These are phyloP conservation scores for Alternaria ventricosa DNA, from an alignment of 2,329 filamentous ascomycete genomes.

Conservation along the genomic window DNA sequence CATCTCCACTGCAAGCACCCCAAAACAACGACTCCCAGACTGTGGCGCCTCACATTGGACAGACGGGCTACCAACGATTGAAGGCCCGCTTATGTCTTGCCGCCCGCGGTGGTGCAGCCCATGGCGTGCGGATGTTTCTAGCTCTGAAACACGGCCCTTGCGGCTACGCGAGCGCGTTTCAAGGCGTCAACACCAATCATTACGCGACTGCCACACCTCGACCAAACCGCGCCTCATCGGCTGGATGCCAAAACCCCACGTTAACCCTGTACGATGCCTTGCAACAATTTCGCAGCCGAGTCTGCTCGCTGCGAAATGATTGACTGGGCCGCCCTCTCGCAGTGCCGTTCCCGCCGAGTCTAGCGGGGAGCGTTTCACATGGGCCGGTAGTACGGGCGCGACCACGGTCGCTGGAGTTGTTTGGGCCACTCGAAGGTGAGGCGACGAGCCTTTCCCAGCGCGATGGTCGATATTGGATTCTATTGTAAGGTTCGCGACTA, in stretches of 20 bases:
- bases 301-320: slow-evolving; percentile 12
- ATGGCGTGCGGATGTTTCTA: slow-evolving; percentile 29
- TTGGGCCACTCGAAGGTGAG: slow-evolving; percentile 41
- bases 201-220: slow-evolving; percentile 35
- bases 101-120: slow-evolving; percentile 36
- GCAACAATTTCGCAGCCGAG: slow-evolving; percentile 9
- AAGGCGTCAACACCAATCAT: slow-evolving; percentile 43
- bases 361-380: slow-evolving; percentile 36
- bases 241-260: slow-evolving; percentile 23
- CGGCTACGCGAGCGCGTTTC: slow-evolving; percentile 31
- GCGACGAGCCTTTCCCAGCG: slow-evolving; percentile 33
- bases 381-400: slow-evolving; percentile 22
- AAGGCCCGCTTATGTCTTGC: slow-evolving; percentile 30
- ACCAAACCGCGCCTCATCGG: slow-evolving; percentile 38
- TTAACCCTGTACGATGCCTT: slow-evolving; percentile 2
- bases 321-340: slow-evolving; percentile 20
- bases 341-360: slow-evolving; percentile 20
- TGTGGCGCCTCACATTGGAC: slow-evolving; percentile 14
- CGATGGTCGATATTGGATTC: slow-evolving; percentile 33
- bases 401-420: slow-evolving; percentile 34
- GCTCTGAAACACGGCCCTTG: slow-evolving; percentile 41
- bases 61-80: slow-evolving; percentile 22
- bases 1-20: background rate
- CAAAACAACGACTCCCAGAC: slow-evolving; percentile 5
- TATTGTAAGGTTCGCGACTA: slow-evolving; percentile 41